Evolutionary conservation across 768 basidiomycete genomes (phyloP).

Genomic region (Lactifluus piperatus): DNA sequence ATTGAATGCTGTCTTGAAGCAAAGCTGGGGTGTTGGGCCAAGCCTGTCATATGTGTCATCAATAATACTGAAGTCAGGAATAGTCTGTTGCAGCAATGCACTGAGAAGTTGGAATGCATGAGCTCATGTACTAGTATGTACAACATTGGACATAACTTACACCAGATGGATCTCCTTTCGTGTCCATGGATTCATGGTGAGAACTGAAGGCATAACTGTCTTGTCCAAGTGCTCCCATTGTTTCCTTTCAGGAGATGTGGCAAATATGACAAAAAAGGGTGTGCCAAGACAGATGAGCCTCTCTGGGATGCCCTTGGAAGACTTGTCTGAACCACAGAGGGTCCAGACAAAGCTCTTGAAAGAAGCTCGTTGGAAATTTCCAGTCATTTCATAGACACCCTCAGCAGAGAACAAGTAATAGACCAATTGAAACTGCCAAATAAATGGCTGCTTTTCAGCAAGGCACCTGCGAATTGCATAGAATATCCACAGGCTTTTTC

Average conservation of each 20-base stretch:
- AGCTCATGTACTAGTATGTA: background rate
- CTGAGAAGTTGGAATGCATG: background rate
- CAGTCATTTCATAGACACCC: too few relatives aligned
- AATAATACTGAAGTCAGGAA: background rate
- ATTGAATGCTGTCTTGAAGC: background rate
- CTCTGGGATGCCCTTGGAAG: too few relatives aligned
- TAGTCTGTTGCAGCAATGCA: too few relatives aligned
- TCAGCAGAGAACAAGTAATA: too few relatives aligned
- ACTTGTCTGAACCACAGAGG: too few relatives aligned
- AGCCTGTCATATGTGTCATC: background rate
- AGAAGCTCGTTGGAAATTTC: too few relatives aligned
- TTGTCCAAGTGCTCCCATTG: background rate
- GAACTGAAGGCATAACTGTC: background rate
- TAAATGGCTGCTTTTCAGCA: too few relatives aligned
- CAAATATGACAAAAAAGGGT: background rate
- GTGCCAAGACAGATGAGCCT: background rate
- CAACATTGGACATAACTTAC: background rate
- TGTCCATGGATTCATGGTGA: background rate
- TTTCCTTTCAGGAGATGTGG: background rate
- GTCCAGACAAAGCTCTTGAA: too few relatives aligned
- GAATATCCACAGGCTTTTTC: too few relatives aligned
- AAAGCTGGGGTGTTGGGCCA: background rate
- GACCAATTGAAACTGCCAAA: too few relatives aligned
- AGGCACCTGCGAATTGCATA: too few relatives aligned
- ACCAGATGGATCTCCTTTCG: background rate